phyloP scores from a whole-genome alignment of 2,329 filamentous ascomycete genomes.

The Pseudogymnoascus sp. region DNA sequence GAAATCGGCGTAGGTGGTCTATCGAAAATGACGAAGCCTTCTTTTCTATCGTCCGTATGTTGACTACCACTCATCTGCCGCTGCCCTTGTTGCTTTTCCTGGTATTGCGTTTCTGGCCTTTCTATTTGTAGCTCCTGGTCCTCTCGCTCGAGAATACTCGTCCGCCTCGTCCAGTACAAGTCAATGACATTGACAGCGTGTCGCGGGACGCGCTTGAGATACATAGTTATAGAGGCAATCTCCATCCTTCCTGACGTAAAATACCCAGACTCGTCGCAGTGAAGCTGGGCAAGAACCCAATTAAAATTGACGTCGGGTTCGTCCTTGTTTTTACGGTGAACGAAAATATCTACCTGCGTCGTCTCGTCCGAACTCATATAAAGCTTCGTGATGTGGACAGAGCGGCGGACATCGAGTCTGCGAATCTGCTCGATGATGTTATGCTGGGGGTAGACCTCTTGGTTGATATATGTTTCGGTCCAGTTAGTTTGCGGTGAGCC shows the following conservation, averaged over 20 bases:
- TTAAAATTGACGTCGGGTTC: conserved; percentile 21
- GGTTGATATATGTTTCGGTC: conserved; percentile 10
- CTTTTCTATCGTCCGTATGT: neutral
- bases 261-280: conserved; percentile 12
- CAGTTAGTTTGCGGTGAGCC: conserved; percentile 23
- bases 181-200: conserved; percentile 16
- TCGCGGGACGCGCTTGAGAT: conserved; percentile 20
- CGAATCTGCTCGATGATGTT: conserved; percentile 23
- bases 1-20: neutral
- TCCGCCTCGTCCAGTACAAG: too few species aligned
- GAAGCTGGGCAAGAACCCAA: conserved; percentile 26
- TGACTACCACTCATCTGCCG: neutral
- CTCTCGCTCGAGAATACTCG: conserved; percentile 18
- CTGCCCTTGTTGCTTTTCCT: too few species aligned
- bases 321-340: conserved; percentile 21
- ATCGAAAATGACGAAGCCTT: neutral
- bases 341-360: conserved; percentile 22
- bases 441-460: conserved; percentile 21
- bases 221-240: conserved; percentile 23
- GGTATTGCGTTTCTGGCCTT: too few species aligned
- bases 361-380: conserved; percentile 21
- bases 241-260: conserved; percentile 15
- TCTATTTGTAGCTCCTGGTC: conserved; percentile 13
- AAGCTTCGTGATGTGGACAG: conserved; percentile 25
- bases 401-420: conserved; percentile 20